Percentiles rank a stretch among this genome's conserved stretches.
phyloP scores from a whole-genome alignment of 2,329 filamentous ascomycete species.

The Paramyrothecium roridum region DNA sequence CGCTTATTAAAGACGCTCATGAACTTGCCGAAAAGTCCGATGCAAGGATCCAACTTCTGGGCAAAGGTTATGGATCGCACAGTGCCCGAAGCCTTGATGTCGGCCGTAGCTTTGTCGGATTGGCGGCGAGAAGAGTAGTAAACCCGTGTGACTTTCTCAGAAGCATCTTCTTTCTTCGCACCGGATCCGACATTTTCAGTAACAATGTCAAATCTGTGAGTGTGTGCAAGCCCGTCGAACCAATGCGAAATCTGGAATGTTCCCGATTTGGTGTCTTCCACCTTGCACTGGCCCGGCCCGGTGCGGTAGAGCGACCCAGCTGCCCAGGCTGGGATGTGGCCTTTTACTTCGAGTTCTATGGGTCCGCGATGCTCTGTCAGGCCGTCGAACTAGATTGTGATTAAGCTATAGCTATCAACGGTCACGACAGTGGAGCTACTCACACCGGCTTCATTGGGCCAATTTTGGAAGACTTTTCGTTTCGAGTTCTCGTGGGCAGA shows the following conservation, averaged over 20 bases:
- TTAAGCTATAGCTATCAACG: neutral
- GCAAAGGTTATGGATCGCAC: constrained; percentile 62
- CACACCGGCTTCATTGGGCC: constrained; percentile 48
- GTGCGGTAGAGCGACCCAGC: constrained; percentile 72
- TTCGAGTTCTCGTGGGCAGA: constrained; percentile 19
- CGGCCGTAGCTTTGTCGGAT: constrained; percentile 59
- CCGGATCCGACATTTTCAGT: constrained; percentile 25
- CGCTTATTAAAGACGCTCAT: constrained; percentile 54
- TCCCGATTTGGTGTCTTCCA: constrained; percentile 56
- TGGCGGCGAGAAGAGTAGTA: constrained; percentile 70
- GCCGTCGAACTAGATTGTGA: constrained; percentile 60
- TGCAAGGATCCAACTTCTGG: constrained; percentile 70
- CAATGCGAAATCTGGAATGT: constrained; percentile 66
- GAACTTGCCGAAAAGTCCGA: constrained; percentile 69
- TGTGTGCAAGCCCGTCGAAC: constrained; percentile 75
- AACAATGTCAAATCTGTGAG: constrained; percentile 70
- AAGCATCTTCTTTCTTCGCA: constrained; percentile 7
- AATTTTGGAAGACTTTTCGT: constrained; percentile 32
- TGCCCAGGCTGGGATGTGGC: constrained; percentile 67
- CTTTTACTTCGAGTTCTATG: constrained; percentile 59
- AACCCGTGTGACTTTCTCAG: constrained; percentile 31
- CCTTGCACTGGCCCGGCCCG: constrained; percentile 63
- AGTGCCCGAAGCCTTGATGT: constrained; percentile 58
- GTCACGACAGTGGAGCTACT: constrained; percentile 4
- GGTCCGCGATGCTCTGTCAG: constrained; percentile 64